Conservation (phyloP, 345 rosid genomes). For the Gossypioides kirkii region DNA sequence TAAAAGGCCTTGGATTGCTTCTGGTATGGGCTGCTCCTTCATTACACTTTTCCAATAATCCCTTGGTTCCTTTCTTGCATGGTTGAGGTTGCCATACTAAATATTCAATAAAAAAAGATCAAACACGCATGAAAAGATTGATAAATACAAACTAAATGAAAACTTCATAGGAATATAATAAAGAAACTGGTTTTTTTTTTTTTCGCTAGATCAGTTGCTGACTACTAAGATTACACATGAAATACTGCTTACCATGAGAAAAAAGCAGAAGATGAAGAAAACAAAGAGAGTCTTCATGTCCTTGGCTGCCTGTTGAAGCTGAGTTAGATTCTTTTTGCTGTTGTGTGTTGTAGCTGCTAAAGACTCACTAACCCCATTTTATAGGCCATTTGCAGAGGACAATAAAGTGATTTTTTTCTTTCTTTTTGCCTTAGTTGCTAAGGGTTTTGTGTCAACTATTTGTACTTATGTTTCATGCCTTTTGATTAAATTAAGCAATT, state of each 20-base stretch:
- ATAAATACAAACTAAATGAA: neutral
- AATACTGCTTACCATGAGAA: slow-evolving; percentile 9
- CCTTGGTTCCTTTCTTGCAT: slow-evolving; percentile 11
- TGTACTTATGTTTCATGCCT: neutral
- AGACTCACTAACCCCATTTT: neutral
- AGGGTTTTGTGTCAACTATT: neutral
- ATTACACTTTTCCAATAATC: slow-evolving; percentile 12
- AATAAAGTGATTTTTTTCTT: neutral
- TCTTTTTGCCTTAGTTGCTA: neutral
- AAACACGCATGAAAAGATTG: neutral
- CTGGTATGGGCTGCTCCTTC: slow-evolving; percentile 7
- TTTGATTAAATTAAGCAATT: neutral
- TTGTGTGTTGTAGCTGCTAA: neutral
- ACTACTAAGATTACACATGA: neutral
- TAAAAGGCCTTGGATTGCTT: slow-evolving; percentile 10
- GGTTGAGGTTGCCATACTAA: neutral
- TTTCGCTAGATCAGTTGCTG: neutral
- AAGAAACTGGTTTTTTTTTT: neutral
- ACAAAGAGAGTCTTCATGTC: slow-evolving; percentile 8
- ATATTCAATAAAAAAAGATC: neutral
- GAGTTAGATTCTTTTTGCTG: neutral
- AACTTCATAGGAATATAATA: neutral
- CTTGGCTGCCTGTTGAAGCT: neutral
- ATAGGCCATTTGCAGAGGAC: slow-evolving; percentile 6
- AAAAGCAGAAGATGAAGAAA: neutral